Percentiles rank a stretch among this genome's conserved stretches.
These are phyloP conservation scores for Emmonsiellopsis sp. DNA, from an alignment of 2,329 filamentous ascomycete species.

Conservation along the genomic window DNA sequence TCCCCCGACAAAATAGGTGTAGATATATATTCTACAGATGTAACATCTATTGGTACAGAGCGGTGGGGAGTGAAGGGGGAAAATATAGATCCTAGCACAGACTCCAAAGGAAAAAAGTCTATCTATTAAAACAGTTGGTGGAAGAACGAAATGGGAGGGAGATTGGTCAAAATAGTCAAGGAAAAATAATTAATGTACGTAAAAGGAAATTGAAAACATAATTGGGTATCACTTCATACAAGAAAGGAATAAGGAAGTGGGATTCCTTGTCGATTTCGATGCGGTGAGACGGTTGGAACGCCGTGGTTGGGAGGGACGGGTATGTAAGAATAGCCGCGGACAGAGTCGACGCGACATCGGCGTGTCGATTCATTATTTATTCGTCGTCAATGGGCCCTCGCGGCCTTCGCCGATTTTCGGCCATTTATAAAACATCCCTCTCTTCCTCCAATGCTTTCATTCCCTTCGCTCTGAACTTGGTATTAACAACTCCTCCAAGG, in stretches of 20 bases:
- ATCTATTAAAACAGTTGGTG: not conserved
- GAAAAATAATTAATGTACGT: too few species aligned
- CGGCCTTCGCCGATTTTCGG: not conserved
- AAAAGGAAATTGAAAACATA: not conserved
- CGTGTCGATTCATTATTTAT: not conserved
- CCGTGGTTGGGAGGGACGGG: not conserved
- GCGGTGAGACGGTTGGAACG: not conserved
- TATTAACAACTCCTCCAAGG: conserved; percentile 77
- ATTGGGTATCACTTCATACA: conserved; percentile 1
- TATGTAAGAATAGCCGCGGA: not conserved
- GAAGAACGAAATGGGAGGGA: too few species aligned
- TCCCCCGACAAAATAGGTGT: too few species aligned
- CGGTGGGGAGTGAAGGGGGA: not conserved
- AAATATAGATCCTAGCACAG: not conserved
- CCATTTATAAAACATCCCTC: not conserved
- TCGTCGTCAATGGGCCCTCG: not conserved
- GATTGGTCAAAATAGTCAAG: too few species aligned
- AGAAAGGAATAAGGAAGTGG: not conserved
- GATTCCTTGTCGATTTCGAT: not conserved
- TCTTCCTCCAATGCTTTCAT: conserved; percentile 53
- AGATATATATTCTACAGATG: not conserved
- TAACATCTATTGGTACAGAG: not conserved
- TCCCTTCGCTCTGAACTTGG: conserved; percentile 55
- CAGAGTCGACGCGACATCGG: too few species aligned
- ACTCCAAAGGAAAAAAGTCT: not conserved